These are phyloP conservation scores for Fusarium continuum DNA, from an alignment of 2,329 filamentous ascomycete genomes.

Conservation along the genomic window DNA sequence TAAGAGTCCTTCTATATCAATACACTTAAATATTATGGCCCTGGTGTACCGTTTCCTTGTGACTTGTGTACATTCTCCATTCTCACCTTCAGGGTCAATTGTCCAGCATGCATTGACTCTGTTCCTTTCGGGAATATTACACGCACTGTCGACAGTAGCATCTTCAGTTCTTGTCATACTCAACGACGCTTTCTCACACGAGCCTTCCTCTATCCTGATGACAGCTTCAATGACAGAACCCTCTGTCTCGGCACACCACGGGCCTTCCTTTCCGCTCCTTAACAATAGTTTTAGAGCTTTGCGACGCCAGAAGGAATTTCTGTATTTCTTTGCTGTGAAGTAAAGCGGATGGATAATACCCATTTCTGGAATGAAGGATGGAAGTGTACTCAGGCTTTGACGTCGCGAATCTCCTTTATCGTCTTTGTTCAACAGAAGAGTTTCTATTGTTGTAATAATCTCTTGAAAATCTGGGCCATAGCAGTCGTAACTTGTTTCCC, in stretches of 20 bases:
- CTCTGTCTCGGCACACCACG: slow-evolving; percentile 30
- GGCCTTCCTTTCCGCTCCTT: slow-evolving; percentile 22
- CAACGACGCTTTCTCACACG: background rate
- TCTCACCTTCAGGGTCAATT: background rate
- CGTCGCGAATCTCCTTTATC: accelerated
- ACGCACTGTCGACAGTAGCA: background rate
- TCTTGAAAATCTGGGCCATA: slow-evolving; percentile 33
- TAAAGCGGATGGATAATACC: slow-evolving; percentile 29
- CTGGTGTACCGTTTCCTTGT: background rate
- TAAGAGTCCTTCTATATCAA: background rate
- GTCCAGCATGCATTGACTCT: slow-evolving; percentile 2
- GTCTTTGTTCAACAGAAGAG: background rate
- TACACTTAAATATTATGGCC: background rate
- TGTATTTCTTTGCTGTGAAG: slow-evolving; percentile 25
- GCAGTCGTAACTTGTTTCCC: slow-evolving; percentile 23
- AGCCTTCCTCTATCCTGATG: slow-evolving; percentile 17
- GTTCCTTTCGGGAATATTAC: background rate
- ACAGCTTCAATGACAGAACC: background rate
- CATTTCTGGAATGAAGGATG: slow-evolving; percentile 29
- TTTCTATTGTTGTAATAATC: slow-evolving; percentile 8
- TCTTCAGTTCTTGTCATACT: background rate
- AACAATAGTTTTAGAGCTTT: slow-evolving; percentile 15
- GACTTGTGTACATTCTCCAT: background rate
- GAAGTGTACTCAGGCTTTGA: background rate
- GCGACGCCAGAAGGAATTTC: slow-evolving; percentile 21